Conservation (phyloP, 2,329 filamentous ascomycete species). For the Pleoardoris graminearum region DNA sequence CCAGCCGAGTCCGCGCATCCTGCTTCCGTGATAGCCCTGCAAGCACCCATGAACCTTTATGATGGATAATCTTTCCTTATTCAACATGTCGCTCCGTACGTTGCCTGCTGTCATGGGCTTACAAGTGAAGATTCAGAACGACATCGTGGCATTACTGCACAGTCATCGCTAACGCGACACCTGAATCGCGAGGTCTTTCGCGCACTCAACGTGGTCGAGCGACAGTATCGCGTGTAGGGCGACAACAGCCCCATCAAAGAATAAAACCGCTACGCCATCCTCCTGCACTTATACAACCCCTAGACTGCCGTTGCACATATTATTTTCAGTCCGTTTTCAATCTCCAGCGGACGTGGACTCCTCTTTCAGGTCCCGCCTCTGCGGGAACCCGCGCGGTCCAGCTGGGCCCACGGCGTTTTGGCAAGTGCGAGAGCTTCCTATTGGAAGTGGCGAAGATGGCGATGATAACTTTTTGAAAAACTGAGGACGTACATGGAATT, state of each 20-base stretch:
- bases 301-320: background rate
- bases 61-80: no score
- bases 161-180: constrained; percentile 8
- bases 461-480: constrained; percentile 2
- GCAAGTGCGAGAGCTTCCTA: constrained; percentile 64
- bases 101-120: background rate
- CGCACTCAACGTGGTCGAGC: background rate
- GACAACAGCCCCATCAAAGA: background rate
- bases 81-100: no score
- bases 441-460: constrained; percentile 15
- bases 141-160: constrained; percentile 3
- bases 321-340: constrained; percentile 3
- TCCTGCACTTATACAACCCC: background rate
- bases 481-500: background rate
- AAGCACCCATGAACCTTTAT: background rate
- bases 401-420: constrained; percentile 77
- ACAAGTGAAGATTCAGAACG: background rate
- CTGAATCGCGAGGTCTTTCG: background rate
- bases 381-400: constrained; percentile 64
- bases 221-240: background rate
- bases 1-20: no score
- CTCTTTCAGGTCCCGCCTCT: constrained; percentile 1
- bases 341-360: background rate
- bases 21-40: background rate
- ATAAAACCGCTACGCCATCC: background rate